These are phyloP conservation scores for Salvia splendens DNA, from an alignment of 257 asterid genomes.

Conservation along the genomic window DNA sequence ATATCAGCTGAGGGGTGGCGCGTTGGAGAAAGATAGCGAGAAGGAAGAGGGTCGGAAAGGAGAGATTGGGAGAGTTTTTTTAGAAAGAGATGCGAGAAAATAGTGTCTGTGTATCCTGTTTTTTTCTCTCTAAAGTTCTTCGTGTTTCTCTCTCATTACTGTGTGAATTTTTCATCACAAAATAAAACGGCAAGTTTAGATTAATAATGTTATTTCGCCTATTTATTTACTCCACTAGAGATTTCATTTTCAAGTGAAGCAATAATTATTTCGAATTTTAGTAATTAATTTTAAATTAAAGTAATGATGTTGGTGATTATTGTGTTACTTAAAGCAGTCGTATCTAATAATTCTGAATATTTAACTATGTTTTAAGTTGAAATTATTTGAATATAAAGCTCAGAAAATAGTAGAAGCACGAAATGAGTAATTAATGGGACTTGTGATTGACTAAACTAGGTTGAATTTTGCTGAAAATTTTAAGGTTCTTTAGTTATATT, in stretches of 20 bases:
- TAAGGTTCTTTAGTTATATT: too few relatives aligned
- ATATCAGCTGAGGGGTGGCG: conserved; percentile 55
- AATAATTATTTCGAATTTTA: not conserved
- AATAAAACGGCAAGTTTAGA: not conserved
- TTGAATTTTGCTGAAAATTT: too few relatives aligned
- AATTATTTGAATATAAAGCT: too few relatives aligned
- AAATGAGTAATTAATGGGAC: too few relatives aligned
- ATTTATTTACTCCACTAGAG: not conserved
- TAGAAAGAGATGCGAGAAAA: conserved; percentile 34
- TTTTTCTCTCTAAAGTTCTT: conserved; percentile 37
- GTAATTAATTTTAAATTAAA: not conserved
- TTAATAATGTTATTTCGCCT: not conserved
- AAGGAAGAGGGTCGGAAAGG: conserved; percentile 36
- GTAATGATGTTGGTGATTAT: too few relatives aligned
- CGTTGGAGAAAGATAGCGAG: conserved; percentile 40
- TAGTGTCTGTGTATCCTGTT: conserved; percentile 38
- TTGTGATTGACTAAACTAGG: too few relatives aligned
- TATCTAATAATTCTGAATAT: too few relatives aligned
- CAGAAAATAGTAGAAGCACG: too few relatives aligned
- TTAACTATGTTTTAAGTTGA: too few relatives aligned
- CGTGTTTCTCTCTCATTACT: not conserved
- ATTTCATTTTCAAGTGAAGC: not conserved
- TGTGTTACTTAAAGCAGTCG: not conserved
- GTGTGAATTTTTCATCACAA: not conserved
- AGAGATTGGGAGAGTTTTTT: conserved; percentile 37